Conservation (phyloP, 1,284 basidiomycete species). For the Moesziomyces antarcticus region DNA sequence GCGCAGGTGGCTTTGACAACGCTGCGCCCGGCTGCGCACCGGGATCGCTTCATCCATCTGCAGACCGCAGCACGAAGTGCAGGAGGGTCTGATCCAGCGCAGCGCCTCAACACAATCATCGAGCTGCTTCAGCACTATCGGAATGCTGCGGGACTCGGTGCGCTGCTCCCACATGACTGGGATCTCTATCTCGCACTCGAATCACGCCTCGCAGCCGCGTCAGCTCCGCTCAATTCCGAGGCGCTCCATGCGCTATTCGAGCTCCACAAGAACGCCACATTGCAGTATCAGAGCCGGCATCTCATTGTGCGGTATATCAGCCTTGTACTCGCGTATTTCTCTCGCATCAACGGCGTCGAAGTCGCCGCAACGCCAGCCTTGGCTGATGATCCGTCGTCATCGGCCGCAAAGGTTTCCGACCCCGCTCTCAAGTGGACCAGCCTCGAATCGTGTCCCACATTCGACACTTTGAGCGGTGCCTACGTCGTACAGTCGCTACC, state of each 20-base stretch:
- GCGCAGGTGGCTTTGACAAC: constrained; percentile 3
- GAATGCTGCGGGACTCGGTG: constrained; percentile 7
- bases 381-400: not conserved
- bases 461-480: constrained; percentile 5
- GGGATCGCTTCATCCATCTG: constrained; percentile 29
- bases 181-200: constrained; percentile 31
- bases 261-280: constrained; percentile 36
- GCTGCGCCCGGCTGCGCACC: constrained; percentile 25
- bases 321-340: constrained; percentile 23
- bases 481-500: constrained; percentile 32
- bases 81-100: constrained; percentile 19
- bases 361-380: not conserved
- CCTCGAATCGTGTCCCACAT: constrained; percentile 31
- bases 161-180: constrained; percentile 21
- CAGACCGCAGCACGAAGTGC: constrained; percentile 25
- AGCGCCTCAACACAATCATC: constrained; percentile 16
- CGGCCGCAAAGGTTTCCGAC: constrained; percentile 1
- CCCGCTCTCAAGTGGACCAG: constrained; percentile 35
- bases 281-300: constrained; percentile 11
- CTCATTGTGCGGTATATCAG: constrained; percentile 44
- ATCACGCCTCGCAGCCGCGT: constrained; percentile 22
- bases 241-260: constrained; percentile 30
- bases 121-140: constrained; percentile 19
- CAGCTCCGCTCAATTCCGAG: constrained; percentile 18
- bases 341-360: constrained; percentile 11